A percentile compares a stretch with the other conserved stretches of the same genome.
phyloP scores from a whole-genome alignment of 331 rosid species.

The Quercus tomentella region DNA sequence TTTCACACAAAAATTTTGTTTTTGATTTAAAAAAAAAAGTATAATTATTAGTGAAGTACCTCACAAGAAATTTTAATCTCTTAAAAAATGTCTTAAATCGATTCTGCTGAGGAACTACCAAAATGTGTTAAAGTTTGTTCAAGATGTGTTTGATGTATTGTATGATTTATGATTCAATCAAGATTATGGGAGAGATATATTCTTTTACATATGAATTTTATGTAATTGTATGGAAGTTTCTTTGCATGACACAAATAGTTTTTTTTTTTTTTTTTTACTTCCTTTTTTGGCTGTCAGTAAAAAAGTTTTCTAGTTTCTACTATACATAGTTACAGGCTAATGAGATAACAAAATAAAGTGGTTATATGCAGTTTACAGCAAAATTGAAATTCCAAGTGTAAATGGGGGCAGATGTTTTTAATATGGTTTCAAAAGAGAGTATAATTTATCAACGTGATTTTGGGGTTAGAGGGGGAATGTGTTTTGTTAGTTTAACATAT shows the following conservation, averaged over 20 bases:
- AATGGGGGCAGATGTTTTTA: not conserved
- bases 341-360: not conserved
- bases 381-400: not conserved
- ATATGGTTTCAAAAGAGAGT: not conserved
- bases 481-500: not conserved
- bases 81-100: not conserved
- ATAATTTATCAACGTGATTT: not conserved
- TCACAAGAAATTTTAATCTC: not conserved
- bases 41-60: not conserved
- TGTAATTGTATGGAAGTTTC: not conserved
- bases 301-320: not conserved
- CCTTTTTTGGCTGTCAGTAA: no score
- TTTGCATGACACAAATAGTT: not conserved
- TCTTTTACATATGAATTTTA: not conserved
- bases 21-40: not conserved
- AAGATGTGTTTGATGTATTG: not conserved
- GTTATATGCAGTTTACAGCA: not conserved
- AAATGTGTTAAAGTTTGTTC: not conserved
- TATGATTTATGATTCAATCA: not conserved
- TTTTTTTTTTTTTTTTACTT: no score
- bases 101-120: not conserved
- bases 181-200: not conserved
- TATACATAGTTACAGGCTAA: not conserved
- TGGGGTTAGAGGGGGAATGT: not conserved
- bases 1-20: not conserved